Conservation (phyloP, 2,329 filamentous ascomycete genomes). For the Fusarium mangiferae region DNA sequence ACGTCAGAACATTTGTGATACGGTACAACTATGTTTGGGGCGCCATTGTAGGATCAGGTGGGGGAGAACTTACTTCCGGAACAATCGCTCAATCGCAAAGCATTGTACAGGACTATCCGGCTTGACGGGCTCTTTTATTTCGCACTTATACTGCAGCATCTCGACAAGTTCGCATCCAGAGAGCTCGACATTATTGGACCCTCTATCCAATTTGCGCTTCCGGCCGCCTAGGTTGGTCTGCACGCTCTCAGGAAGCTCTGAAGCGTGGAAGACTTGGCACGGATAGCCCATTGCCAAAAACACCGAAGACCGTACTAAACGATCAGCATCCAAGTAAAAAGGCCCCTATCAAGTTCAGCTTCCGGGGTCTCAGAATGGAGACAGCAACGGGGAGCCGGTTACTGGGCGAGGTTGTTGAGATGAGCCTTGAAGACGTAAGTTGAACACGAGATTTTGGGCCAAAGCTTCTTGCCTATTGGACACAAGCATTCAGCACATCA, state of each 20-base stretch:
- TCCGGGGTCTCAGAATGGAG: slow-evolving; percentile 45
- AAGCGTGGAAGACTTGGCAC: slow-evolving; percentile 63
- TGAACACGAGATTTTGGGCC: slow-evolving; percentile 8
- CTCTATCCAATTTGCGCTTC: slow-evolving; percentile 61
- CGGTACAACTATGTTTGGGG: background rate
- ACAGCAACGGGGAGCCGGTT: slow-evolving; percentile 59
- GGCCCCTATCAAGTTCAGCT: background rate
- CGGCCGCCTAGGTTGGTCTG: slow-evolving; percentile 61
- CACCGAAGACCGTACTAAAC: background rate
- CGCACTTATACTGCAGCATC: slow-evolving; percentile 71
- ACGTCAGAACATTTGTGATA: slow-evolving; percentile 1
- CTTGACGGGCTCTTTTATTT: slow-evolving; percentile 60
- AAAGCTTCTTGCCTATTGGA: slow-evolving; percentile 21
- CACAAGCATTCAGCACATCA: slow-evolving; percentile 23
- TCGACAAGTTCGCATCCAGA: slow-evolving; percentile 65
- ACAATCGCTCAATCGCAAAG: slow-evolving; percentile 67
- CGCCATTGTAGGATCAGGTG: background rate
- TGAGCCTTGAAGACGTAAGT: slow-evolving; percentile 69
- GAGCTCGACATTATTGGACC: slow-evolving; percentile 58
- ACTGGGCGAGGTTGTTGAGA: slow-evolving; percentile 66
- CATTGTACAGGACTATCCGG: slow-evolving; percentile 62
- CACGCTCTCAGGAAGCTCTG: slow-evolving; percentile 60
- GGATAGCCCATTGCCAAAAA: slow-evolving; percentile 65
- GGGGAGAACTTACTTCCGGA: slow-evolving; percentile 62
- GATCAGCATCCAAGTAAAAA: background rate